Evolutionary conservation across 169 alveolate genomes (phyloP), one percentile per base, ranked within the genome.

Genomic region (Plasmodium knowlesi): DNA sequence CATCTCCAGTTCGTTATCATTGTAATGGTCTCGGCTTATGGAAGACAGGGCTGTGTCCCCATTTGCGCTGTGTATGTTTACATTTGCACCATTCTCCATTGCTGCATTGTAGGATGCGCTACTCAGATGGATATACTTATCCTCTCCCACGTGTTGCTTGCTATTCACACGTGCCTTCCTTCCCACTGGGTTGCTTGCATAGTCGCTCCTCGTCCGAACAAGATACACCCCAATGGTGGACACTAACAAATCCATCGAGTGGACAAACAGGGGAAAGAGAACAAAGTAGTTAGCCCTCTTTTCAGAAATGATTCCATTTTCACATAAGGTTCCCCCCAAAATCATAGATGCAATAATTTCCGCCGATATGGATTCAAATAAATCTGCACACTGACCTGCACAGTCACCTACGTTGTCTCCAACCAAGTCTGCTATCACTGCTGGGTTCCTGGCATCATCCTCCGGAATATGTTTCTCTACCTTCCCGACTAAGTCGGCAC

Each of bases 391-490:
- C 90, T 97, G 96, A 12, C 98, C 99, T 50, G 98, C 98, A 89
- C 98, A 97, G 89, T 98, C 99, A 61, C 98, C 98, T 78, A 98
- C 98, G 93, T 98, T 97, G 95, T 98, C 99, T 28, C 99, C 98
- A 14, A 98, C 98, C 80, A 96, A 81, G 84, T 98, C 99, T 37
- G 98, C 98, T 43, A 98, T 96, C n/a, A 97, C 98, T 34, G 98
- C 98, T 34, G 99, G 99, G 79, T 98, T 98, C 61, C 99, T 95
- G 0, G 98, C 98, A 84, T 98, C 98, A 89, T 98, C 99, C 88
- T 98, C 99, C 16, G 99, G 99, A 37, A 97, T 98, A 41, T 96
- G 98, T 37, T 92, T 85, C 84, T 98, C 99, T 54, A 98, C 96
- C 82, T 98, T 98, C 10, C 99, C 99, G 10, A 98, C 97, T 83